Evolutionary conservation across 2,329 filamentous ascomycete species (phyloP), one percentile per base, ranked within the genome.

Genomic region (Microascus cirrosus): DNA sequence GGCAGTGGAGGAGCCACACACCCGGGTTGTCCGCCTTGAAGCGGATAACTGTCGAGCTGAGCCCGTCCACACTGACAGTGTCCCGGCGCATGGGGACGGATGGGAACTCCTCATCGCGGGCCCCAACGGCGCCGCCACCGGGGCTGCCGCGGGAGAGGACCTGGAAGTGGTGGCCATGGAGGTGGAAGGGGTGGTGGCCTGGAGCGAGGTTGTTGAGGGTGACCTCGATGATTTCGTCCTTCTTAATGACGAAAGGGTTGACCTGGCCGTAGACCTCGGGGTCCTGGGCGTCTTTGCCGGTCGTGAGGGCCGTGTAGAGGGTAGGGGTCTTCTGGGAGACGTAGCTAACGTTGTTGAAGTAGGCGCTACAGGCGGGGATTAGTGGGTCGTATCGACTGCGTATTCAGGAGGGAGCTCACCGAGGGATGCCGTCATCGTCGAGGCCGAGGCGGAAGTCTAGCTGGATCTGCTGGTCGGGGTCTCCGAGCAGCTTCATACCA

Each of bases 331-430:
- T 80, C 56, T 86, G 86, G 7, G 67, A 61, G 22, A 86, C 78
- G 66, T 87, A 90, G 8, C 84, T 85, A 53, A 83, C 70, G 62
- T 81, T 79, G 69, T 89, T 90, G 69, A 84, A 74, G 65, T 74
- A 82, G 15, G 78, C 77, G 34, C 68, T 70, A 45, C 28, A 32
- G 28, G 8, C 28, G 28, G 28, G 28, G 28, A n/a, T 32, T 32
- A 32, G 28, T 32, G 28, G 28, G 8, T 4, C 4, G 28, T 32
- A 32, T 8, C 4, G 28, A 8, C 28, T 8, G 28, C 8, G 24
- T 25, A 32, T 57, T 48, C 59, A 34, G 34, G 36, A 59, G 10
- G 6, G 13, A 6, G 55, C 62, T 63, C 64, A 76, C 73, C 88
- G 86, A 59, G 78, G 79, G 34, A 81, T 78, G 8, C 82, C 83